Evolutionary conservation across 306 rosid genomes (phyloP).

Genomic region (Trifolium pratense): DNA sequence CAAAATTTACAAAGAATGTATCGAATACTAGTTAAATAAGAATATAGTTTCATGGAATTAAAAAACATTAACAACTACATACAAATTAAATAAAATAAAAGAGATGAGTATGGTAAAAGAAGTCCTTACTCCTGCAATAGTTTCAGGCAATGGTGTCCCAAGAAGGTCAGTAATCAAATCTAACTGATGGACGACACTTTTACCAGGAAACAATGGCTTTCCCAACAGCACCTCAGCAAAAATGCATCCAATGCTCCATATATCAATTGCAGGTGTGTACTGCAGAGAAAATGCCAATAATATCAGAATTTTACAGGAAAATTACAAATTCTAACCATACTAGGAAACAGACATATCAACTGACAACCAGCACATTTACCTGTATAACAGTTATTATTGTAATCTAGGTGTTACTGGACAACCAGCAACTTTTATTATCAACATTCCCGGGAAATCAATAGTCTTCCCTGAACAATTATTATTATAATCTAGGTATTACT

Average conservation of each 20-base stretch:
- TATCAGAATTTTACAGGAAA: background rate
- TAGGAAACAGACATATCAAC: constrained; percentile 14
- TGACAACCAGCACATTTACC: constrained; percentile 41
- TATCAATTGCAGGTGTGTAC: constrained; percentile 53
- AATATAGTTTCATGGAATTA: constrained; percentile 10
- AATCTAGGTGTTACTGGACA: too few species aligned
- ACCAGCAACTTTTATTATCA: background rate
- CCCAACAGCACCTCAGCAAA: constrained; percentile 54
- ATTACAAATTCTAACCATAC: constrained; percentile 5
- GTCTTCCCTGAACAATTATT: constrained; percentile 88
- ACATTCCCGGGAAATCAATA: constrained; percentile 12
- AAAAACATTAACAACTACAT: background rate
- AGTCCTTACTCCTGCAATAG: constrained; percentile 65
- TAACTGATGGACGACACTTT: constrained; percentile 80
- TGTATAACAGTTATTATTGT: constrained; percentile 39
- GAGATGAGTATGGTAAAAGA: constrained; percentile 22
- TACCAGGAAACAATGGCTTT: constrained; percentile 89
- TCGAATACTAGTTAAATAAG: constrained; percentile 14
- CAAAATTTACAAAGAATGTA: constrained; percentile 17
- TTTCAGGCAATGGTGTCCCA: constrained; percentile 70
- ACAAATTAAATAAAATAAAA: constrained; percentile 30
- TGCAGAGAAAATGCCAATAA: constrained; percentile 34
- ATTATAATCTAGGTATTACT: constrained; percentile 91
- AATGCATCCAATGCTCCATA: constrained; percentile 52
- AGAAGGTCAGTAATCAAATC: constrained; percentile 91